Base-by-base conservation (phyloP, 2,329 filamentous ascomycete species). In the Elsinoe necatrix region DNA sequence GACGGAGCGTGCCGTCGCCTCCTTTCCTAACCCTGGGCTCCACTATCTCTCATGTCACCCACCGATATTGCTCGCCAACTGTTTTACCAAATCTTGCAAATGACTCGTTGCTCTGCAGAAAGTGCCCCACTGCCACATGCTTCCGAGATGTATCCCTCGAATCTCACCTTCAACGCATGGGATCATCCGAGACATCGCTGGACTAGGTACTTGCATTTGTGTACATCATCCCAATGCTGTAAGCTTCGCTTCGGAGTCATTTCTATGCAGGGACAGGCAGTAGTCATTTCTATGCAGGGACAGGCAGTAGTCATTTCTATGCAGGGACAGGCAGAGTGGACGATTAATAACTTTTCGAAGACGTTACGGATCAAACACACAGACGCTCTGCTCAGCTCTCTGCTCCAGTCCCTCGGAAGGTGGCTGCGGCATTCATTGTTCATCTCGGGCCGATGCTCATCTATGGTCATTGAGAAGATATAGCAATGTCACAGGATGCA, bases 81-180 rank as follows among this genome's bases (percentile, higher is more conserved):
- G 48, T 52, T 52, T n/a, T 52, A 52, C 31, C 11, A 52, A 39
- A 39, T 52, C 31, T 52, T 37, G 48, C 20, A 39, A 37, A 16
- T 39, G 48, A 52, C 48, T 52, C 34, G 48, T n/a, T 23, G 31
- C 48, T 18, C 20, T 39, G 31, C 34, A 39, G 48, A 29, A 29
- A 11, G 8, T 29, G 45, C 29, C 31, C 48, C 48, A 52, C 48
- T 52, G 48, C 48, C 31, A 52, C 48, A 52, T 52, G 48, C 31
- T 16, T 20, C 48, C 48, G 31, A 52, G 48, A 52, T 52, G 25
- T 34, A 12, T 21, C 31, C 48, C 48, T 35, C 11, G n/a, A 27
- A 16, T 52, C 18, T 25, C 8, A 14, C 11, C 3, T 29, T 52
- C 34, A 25, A 39, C 14, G 29, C n/a, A 3, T 34, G 48, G 7